phyloP scores from a whole-genome alignment of 2,329 filamentous ascomycete species.

The Aspergillus floridensis region DNA sequence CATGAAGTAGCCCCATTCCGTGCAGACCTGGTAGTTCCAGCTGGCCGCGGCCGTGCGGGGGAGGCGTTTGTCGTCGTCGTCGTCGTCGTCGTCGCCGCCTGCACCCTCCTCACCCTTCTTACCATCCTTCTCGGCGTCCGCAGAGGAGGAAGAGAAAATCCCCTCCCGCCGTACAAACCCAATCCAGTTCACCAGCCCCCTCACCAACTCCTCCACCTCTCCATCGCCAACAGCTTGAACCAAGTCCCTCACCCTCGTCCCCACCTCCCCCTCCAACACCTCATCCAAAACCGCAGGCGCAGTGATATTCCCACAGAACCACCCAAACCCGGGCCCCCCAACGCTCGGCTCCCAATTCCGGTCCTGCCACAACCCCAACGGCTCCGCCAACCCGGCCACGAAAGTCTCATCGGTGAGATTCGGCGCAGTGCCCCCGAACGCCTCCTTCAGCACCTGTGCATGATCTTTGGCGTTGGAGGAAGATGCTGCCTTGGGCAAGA shows the following conservation, averaged over 20 bases:
- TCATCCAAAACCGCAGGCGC: conserved; percentile 19
- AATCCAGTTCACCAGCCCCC: background rate
- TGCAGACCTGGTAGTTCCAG: conserved; percentile 61
- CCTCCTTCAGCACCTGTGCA: conserved; percentile 45
- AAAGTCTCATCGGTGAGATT: conserved; percentile 12
- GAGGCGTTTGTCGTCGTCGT: background rate
- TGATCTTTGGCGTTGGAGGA: no score
- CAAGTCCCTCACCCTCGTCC: background rate
- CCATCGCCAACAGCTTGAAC: background rate
- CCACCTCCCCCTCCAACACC: background rate
- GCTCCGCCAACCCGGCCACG: conserved; percentile 38
- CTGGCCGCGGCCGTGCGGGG: conserved; percentile 29
- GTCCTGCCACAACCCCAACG: conserved; percentile 53
- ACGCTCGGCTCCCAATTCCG: conserved; percentile 60
- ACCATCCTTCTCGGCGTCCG: background rate
- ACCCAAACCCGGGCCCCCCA: conserved; percentile 48
- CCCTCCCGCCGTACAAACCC: background rate
- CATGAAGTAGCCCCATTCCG: conserved; percentile 72
- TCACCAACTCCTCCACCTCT: background rate
- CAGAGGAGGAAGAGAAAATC: background rate
- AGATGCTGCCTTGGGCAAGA: no score
- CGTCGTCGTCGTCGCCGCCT: background rate
- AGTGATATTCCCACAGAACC: conserved; percentile 59
- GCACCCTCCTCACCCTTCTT: no score
- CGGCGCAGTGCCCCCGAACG: conserved; percentile 48